Evolutionary conservation across 768 basidiomycete genomes (phyloP).

Genomic region (Leccinum truebloodii): DNA sequence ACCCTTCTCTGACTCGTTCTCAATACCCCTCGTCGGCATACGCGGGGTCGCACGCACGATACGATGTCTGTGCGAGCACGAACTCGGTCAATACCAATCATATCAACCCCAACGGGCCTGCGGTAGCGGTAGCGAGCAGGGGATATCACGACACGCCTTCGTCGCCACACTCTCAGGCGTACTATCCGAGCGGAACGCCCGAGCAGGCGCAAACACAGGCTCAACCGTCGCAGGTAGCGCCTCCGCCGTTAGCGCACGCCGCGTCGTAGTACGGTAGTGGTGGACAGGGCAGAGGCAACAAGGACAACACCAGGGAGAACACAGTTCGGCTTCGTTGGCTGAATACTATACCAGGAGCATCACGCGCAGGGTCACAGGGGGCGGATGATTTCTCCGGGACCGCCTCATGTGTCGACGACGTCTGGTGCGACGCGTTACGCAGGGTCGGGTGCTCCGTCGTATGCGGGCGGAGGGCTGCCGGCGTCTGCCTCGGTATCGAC

Average conservation of each 20-base stretch:
- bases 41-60: slow-evolving; percentile 29
- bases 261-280: slow-evolving; percentile 25
- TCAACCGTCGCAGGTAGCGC: slow-evolving; percentile 18
- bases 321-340: slow-evolving; percentile 20
- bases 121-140: slow-evolving; percentile 8
- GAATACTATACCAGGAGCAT: slow-evolving; percentile 27
- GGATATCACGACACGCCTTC: slow-evolving; percentile 30
- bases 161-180: slow-evolving; percentile 10
- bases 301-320: slow-evolving; percentile 1
- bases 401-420: not conserved
- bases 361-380: slow-evolving; percentile 9
- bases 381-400: slow-evolving; percentile 21
- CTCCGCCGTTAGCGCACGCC: slow-evolving; percentile 20
- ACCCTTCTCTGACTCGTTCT: slow-evolving; percentile 26
- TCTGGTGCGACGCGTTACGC: too few species aligned
- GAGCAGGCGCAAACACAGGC: slow-evolving; percentile 12
- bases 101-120: slow-evolving; percentile 11
- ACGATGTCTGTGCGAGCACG: slow-evolving; percentile 28
- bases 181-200: too few species aligned
- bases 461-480: not conserved
- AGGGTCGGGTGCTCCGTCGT: too few species aligned
- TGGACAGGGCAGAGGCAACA: slow-evolving; percentile 14
- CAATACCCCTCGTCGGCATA: slow-evolving; percentile 28
- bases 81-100: slow-evolving; percentile 16
- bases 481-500: too few species aligned